Evolutionary conservation across 352 stramenopile species (phyloP).

Genomic region (Globisporangium cederbergense): DNA sequence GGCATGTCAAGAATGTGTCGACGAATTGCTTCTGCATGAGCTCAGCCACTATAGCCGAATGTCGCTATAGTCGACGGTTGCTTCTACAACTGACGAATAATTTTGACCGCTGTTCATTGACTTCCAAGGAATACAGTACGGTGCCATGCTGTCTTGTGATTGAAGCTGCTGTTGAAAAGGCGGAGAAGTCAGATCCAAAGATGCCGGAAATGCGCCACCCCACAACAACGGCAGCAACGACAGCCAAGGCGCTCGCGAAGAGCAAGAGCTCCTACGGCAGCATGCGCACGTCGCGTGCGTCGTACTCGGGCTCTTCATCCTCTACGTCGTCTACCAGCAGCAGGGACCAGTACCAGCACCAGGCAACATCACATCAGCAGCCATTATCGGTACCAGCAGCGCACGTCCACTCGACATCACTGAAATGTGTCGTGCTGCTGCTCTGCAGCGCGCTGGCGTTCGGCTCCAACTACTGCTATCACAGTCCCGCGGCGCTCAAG

Average conservation of each 20-base stretch:
- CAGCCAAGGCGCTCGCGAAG: background rate
- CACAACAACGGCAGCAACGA: background rate
- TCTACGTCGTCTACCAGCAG: background rate
- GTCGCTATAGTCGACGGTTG: too few species aligned
- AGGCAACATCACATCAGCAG: background rate
- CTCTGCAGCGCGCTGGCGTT: slow-evolving; percentile 45
- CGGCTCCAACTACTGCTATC: slow-evolving; percentile 62
- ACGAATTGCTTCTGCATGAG: too few species aligned
- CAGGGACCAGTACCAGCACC: background rate
- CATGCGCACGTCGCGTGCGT: background rate
- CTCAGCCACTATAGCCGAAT: too few species aligned
- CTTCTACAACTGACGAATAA: too few species aligned
- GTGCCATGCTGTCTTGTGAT: too few species aligned
- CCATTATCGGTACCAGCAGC: background rate
- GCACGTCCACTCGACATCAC: slow-evolving; percentile 12
- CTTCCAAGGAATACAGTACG: too few species aligned
- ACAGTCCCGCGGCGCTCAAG: slow-evolving; percentile 63
- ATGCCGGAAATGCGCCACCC: background rate
- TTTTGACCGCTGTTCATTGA: too few species aligned
- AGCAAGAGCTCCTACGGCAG: background rate
- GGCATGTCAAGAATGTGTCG: too few species aligned
- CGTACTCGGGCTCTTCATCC: background rate
- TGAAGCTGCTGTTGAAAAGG: background rate
- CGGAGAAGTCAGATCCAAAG: background rate
- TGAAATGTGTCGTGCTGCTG: slow-evolving; percentile 40